phyloP scores from a whole-genome alignment of 1,139 yeast genomes.

The Sugiyamaella sp. region DNA sequence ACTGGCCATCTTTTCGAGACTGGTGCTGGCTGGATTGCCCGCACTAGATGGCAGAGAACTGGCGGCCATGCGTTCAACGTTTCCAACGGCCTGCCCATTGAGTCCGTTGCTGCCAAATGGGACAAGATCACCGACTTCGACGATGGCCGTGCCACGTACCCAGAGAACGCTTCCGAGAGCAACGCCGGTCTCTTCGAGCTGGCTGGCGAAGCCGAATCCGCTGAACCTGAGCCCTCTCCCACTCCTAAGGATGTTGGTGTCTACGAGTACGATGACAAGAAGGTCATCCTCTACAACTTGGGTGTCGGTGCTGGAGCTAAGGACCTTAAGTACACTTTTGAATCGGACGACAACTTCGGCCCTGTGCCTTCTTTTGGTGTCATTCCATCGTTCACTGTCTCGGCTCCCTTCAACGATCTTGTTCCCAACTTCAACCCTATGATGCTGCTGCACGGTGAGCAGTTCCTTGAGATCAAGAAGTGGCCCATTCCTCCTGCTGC shows the following conservation, averaged over 20 bases:
- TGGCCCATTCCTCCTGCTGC: slow-evolving; percentile 76
- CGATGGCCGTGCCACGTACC: slow-evolving; percentile 56
- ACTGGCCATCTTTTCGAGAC: slow-evolving; percentile 71
- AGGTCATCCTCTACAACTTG: slow-evolving; percentile 81
- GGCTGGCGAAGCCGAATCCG: slow-evolving; percentile 47
- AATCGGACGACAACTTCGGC: slow-evolving; percentile 75
- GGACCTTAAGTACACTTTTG: slow-evolving; percentile 81
- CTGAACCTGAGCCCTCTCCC: slow-evolving; percentile 42
- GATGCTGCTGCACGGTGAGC: slow-evolving; percentile 93
- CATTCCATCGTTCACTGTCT: slow-evolving; percentile 65
- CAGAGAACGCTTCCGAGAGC: slow-evolving; percentile 73
- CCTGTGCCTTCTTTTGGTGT: slow-evolving; percentile 94
- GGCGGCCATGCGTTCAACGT: slow-evolving; percentile 71
- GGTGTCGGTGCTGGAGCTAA: slow-evolving; percentile 84
- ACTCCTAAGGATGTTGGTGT: slow-evolving; percentile 44
- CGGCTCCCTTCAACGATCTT: slow-evolving; percentile 57
- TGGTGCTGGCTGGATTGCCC: slow-evolving; percentile 95
- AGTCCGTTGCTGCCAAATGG: slow-evolving; percentile 71
- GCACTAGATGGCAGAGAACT: slow-evolving; percentile 94
- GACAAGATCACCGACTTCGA: slow-evolving; percentile 65
- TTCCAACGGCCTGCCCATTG: slow-evolving; percentile 56
- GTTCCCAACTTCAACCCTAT: slow-evolving; percentile 83
- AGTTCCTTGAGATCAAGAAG: slow-evolving; percentile 76
- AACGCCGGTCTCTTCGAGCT: slow-evolving; percentile 50
- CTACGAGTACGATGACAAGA: slow-evolving; percentile 63